phyloP scores from a whole-genome alignment of 768 basidiomycete genomes.

The Clathrus columnatus region DNA sequence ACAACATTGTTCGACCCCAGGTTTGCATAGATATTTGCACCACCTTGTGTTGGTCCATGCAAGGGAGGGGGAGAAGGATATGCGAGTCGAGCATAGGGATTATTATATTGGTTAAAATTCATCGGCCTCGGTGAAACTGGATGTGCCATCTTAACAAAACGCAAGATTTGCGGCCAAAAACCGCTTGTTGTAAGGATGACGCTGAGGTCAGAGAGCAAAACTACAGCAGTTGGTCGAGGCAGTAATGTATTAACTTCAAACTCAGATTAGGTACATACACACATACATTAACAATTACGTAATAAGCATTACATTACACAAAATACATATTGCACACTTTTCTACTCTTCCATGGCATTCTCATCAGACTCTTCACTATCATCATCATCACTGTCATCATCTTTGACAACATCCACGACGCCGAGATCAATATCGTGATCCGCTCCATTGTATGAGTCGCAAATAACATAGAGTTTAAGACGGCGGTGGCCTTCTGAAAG shows the following conservation, averaged over 20 bases:
- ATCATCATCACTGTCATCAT: slow-evolving; percentile 79
- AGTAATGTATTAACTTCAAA: not conserved
- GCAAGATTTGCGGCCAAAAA: not conserved
- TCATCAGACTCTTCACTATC: slow-evolving; percentile 27
- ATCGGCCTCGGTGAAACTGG: slow-evolving; percentile 9
- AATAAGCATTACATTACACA: not conserved
- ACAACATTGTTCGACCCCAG: not conserved
- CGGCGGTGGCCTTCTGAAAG: slow-evolving; percentile 76
- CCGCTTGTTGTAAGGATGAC: too few species aligned
- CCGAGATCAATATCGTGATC: slow-evolving; percentile 87
- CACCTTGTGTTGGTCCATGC: not conserved
- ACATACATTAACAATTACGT: not conserved
- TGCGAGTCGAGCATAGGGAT: slow-evolving; percentile 7
- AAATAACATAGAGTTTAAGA: slow-evolving; percentile 85
- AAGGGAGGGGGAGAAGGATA: slow-evolving; percentile 9
- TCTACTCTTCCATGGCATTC: slow-evolving; percentile 6
- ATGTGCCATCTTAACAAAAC: slow-evolving; percentile 3
- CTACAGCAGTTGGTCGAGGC: too few species aligned
- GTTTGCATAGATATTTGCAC: not conserved
- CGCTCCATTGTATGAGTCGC: slow-evolving; percentile 85
- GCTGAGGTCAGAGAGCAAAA: too few species aligned
- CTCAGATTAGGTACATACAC: not conserved
- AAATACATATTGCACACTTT: not conserved
- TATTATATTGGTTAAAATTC: slow-evolving; percentile 7
- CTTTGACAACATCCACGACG: slow-evolving; percentile 79